Percentiles rank a stretch among this genome's conserved stretches.
phyloP scores from a whole-genome alignment of 139 green algal genomes.

The Picochlorum sp. region DNA sequence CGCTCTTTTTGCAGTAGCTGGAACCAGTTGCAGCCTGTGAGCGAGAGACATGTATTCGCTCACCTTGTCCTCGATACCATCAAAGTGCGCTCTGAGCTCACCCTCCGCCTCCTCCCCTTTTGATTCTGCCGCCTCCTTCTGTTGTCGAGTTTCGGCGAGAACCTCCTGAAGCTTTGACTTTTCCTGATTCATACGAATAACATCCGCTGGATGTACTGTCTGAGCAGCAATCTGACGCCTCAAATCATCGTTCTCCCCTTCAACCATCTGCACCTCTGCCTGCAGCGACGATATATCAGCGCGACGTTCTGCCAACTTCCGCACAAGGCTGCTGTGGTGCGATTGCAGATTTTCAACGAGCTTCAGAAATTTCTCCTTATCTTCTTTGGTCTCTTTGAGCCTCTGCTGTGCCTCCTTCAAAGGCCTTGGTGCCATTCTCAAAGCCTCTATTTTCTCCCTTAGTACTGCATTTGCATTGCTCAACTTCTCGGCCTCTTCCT shows the following conservation, averaged over 20 bases:
- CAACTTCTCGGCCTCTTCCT: conserved; percentile 19
- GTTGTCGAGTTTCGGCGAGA: conserved; percentile 27
- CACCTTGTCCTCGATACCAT: conserved; percentile 40
- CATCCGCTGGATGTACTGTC: conserved; percentile 58
- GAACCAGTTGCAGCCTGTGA: conserved; percentile 69
- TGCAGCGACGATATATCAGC: conserved; percentile 39
- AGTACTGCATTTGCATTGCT: conserved; percentile 33
- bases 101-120: conserved; percentile 56
- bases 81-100: conserved; percentile 31
- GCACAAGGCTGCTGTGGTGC: conserved; percentile 40
- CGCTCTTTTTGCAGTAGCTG: conserved; percentile 72
- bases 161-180: conserved; percentile 57
- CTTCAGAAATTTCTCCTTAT: conserved; percentile 56
- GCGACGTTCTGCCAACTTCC: conserved; percentile 55
- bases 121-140: conserved; percentile 57
- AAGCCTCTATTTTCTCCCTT: conserved; percentile 32
- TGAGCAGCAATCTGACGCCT: conserved; percentile 45
- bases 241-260: conserved; percentile 48
- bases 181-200: conserved; percentile 72
- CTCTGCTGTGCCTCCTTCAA: conserved; percentile 43
- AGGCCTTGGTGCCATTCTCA: conserved; percentile 48
- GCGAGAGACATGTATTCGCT: conserved; percentile 58
- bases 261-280: conserved; percentile 27
- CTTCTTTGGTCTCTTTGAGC: conserved; percentile 27
- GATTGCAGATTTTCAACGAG: conserved; percentile 53